Evolutionary conservation across 2,329 filamentous ascomycete genomes (phyloP).

Genomic region (Ophiostoma montium): DNA sequence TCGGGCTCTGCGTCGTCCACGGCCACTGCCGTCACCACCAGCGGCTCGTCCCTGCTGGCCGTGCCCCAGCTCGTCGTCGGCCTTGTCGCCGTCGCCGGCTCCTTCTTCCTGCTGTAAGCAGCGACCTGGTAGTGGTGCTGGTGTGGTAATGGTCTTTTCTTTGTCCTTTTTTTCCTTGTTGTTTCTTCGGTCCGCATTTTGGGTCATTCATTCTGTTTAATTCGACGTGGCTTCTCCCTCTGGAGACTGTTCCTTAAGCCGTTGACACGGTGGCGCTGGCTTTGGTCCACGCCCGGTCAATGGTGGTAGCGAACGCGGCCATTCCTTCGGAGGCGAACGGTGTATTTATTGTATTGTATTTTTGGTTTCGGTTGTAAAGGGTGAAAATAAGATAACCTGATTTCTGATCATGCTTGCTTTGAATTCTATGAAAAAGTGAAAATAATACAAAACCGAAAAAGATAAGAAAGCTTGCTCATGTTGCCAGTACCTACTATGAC

Average conservation of each 20-base stretch:
- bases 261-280: neutral
- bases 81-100: slow-evolving; percentile 27
- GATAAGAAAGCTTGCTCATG: neutral
- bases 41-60: slow-evolving; percentile 18
- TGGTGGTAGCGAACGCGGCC: neutral
- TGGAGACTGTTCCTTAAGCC: slow-evolving; percentile 4
- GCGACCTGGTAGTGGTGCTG: neutral
- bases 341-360: neutral
- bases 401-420: no score
- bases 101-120: slow-evolving; percentile 28
- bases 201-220: neutral
- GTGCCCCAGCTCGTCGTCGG: slow-evolving; percentile 28
- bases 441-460: no score
- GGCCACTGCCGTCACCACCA: slow-evolving; percentile 14
- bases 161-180: neutral
- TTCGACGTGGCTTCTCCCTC: neutral
- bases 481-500: neutral
- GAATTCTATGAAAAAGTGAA: no score
- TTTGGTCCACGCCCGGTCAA: neutral
- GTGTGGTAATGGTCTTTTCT: slow-evolving; percentile 1
- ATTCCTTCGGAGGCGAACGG: neutral
- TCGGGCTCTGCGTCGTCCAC: no score
- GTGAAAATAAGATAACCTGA: neutral
- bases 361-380: slow-evolving; percentile 1
- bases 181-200: neutral